These are phyloP conservation scores for Cyamopsis tetragonoloba DNA, from an alignment of 306 rosid genomes.

Conservation along the genomic window DNA sequence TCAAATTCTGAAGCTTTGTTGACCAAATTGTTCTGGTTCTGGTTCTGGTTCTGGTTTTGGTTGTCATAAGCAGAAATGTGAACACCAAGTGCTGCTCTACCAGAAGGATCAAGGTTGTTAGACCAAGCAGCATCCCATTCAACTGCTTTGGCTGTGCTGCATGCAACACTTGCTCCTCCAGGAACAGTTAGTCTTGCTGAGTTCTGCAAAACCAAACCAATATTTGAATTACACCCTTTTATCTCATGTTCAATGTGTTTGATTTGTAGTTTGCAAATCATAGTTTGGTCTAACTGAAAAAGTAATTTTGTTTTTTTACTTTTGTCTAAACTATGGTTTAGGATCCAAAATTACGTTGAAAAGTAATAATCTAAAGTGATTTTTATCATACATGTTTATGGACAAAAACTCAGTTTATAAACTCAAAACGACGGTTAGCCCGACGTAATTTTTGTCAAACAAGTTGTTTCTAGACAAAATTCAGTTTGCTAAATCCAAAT, in stretches of 20 bases:
- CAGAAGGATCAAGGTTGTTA: slow-evolving; percentile 85
- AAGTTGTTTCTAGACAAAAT: too few species aligned
- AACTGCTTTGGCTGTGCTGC: slow-evolving; percentile 91
- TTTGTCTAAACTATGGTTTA: too few species aligned
- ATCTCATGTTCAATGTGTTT: not conserved
- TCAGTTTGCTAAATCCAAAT: too few species aligned
- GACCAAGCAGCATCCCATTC: slow-evolving; percentile 96
- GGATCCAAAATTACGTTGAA: too few species aligned
- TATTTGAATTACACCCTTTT: not conserved
- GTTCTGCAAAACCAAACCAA: slow-evolving; percentile 50
- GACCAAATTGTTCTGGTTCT: slow-evolving; percentile 22
- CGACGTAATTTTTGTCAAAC: too few species aligned
- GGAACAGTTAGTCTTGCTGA: slow-evolving; percentile 85
- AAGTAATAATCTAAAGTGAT: too few species aligned
- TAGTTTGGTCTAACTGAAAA: too few species aligned
- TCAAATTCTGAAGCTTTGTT: slow-evolving; percentile 27
- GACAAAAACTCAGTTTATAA: too few species aligned
- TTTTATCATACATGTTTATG: too few species aligned
- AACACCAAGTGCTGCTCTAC: slow-evolving; percentile 90
- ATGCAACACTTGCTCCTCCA: slow-evolving; percentile 90
- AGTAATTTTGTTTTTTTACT: too few species aligned
- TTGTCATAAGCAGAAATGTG: slow-evolving; percentile 67
- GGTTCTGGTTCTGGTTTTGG: slow-evolving; percentile 24
- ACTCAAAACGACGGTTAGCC: too few species aligned
- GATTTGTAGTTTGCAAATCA: too few species aligned